Evolutionary conservation across 2,329 filamentous ascomycete genomes (phyloP).

Genomic region (Colletotrichum gloeosporioides): DNA sequence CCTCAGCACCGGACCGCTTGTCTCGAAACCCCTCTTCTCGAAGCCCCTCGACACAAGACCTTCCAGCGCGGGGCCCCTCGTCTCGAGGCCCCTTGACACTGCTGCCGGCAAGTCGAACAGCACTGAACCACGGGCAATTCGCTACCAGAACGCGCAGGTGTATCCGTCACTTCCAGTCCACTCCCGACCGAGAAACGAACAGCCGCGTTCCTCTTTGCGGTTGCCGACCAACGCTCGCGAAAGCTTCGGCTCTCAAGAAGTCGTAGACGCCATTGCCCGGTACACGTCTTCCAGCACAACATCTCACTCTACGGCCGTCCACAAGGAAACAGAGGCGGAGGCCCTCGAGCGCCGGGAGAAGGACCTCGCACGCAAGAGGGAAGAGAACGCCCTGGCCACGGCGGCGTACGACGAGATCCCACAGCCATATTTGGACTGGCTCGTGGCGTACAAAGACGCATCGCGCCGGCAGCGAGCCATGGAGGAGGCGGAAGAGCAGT

Average conservation of each 20-base stretch:
- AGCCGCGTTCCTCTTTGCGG: background rate
- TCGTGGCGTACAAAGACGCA: background rate
- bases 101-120: background rate
- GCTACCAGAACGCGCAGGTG: background rate
- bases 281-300: background rate
- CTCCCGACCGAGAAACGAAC: background rate
- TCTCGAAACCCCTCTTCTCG: too few species aligned
- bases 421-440: background rate
- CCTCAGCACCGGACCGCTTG: too few species aligned
- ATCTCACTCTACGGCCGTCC: background rate
- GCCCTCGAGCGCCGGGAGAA: background rate
- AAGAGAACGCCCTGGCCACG: background rate
- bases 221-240: background rate
- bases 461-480: background rate
- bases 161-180: background rate
- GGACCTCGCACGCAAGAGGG: background rate
- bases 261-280: background rate
- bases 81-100: background rate
- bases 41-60: too few species aligned
- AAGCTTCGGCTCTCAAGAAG: background rate
- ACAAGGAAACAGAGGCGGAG: background rate
- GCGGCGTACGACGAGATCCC: background rate
- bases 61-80: background rate
- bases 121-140: background rate
- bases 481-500: background rate